Percentiles rank a stretch among this genome's conserved stretches.
These are phyloP conservation scores for Colletotrichum destructivum DNA, from an alignment of 2,329 filamentous ascomycete genomes.

Conservation along the genomic window DNA sequence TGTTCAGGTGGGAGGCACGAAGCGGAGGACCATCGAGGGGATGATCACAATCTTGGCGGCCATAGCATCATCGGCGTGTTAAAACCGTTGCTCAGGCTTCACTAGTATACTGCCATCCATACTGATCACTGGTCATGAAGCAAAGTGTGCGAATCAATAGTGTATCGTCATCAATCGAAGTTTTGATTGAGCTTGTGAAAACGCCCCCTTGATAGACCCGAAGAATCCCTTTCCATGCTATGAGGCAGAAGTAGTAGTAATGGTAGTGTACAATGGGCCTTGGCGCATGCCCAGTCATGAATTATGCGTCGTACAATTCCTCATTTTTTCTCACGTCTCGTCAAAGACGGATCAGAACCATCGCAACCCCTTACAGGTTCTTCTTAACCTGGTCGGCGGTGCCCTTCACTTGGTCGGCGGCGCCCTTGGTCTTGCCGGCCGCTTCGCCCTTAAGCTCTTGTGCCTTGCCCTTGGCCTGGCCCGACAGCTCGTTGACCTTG, in stretches of 20 bases:
- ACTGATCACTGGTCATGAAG: no score
- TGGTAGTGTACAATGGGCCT: conserved; percentile 24
- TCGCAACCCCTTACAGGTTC: conserved; percentile 45
- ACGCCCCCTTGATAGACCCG: conserved; percentile 10
- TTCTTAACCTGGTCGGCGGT: conserved; percentile 57
- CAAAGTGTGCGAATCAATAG: rapidly evolving
- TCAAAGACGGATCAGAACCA: no score
- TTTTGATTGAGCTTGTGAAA: conserved; percentile 17
- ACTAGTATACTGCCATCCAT: no score
- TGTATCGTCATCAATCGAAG: conserved; percentile 1
- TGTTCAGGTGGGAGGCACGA: no score
- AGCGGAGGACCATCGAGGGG: no score
- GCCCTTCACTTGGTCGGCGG: conserved; percentile 59
- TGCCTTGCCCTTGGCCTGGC: conserved; percentile 53
- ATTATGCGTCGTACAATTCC: neutral
- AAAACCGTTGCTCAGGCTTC: no score
- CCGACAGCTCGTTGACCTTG: conserved; percentile 56
- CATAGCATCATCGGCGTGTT: no score
- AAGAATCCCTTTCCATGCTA: conserved; percentile 23
- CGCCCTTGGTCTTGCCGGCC: conserved; percentile 56
- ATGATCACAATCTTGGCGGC: no score
- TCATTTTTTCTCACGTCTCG: neutral
- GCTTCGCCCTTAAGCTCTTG: conserved; percentile 47
- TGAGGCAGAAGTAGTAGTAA: conserved; percentile 22
- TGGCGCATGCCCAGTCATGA: neutral